Conservation (phyloP, 192 early-diverging fungal species). For the Mortierella antarctica region DNA sequence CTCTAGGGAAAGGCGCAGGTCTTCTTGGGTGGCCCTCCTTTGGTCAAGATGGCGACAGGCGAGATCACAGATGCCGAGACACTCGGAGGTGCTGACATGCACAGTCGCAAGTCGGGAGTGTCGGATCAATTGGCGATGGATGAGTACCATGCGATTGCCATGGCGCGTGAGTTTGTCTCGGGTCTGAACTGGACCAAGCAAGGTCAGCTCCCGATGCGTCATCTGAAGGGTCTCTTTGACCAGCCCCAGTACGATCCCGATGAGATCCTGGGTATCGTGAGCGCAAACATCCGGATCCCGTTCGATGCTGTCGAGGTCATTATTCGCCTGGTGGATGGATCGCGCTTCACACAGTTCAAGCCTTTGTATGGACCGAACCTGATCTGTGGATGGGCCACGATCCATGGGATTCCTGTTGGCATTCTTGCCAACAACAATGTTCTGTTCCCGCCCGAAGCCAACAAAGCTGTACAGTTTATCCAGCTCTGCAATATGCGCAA, state of each 20-base stretch:
- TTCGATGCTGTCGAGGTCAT: conserved; percentile 76
- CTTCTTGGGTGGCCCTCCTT: conserved; percentile 73
- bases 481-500: conserved; percentile 72
- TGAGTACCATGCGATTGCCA: conserved; percentile 70
- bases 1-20: conserved; percentile 69
- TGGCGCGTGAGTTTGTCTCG: conserved; percentile 71
- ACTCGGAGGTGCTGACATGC: conserved; percentile 78
- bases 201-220: conserved; percentile 59
- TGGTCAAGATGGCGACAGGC: conserved; percentile 77
- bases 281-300: conserved; percentile 71
- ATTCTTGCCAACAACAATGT: conserved; percentile 77
- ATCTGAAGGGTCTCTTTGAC: conserved; percentile 60
- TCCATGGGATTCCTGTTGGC: conserved; percentile 74
- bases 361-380: conserved; percentile 73
- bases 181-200: conserved; percentile 67
- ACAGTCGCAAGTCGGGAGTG: conserved; percentile 71
- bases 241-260: conserved; percentile 70
- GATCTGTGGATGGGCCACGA: conserved; percentile 70
- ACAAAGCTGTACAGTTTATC: conserved; percentile 78
- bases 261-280: conserved; percentile 72
- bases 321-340: conserved; percentile 73
- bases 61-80: conserved; percentile 72
- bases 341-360: conserved; percentile 72
- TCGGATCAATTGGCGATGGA: conserved; percentile 72
- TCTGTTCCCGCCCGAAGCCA: conserved; percentile 70